Conservation (phyloP, 1,139 yeast species). For the Magnusiomyces fungicola region DNA sequence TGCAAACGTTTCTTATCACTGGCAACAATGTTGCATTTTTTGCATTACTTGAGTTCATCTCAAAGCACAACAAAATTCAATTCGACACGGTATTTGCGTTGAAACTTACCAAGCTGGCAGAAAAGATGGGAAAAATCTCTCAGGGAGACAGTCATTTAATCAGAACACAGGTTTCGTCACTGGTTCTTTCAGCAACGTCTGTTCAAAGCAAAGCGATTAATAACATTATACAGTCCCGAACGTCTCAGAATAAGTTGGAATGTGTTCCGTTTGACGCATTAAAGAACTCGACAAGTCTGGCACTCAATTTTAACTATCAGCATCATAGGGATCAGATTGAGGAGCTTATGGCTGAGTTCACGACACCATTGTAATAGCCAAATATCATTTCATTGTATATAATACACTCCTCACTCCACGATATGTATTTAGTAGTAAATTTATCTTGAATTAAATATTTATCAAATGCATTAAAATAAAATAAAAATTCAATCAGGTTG, state of each 20-base stretch:
- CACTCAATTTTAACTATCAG: not conserved
- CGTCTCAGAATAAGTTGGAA: too few relatives aligned
- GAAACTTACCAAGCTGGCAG: not conserved
- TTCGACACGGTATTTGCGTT: not conserved
- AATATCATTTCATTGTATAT: too few relatives aligned
- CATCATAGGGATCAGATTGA: not conserved
- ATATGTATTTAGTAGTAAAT: too few relatives aligned
- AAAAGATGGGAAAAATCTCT: conserved; percentile 1
- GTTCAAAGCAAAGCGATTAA: not conserved
- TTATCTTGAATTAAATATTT: too few relatives aligned
- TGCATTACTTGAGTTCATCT: not conserved
- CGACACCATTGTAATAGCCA: not conserved
- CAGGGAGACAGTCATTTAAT: not conserved
- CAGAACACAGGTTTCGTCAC: not conserved
- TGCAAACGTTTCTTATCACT: not conserved
- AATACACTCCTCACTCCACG: too few relatives aligned
- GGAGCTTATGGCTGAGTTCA: not conserved
- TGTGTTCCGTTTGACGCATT: conserved; percentile 1
- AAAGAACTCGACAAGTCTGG: not conserved
- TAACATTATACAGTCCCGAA: not conserved
- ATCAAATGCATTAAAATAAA: too few relatives aligned
- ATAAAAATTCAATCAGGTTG: too few relatives aligned
- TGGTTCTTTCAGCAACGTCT: not conserved
- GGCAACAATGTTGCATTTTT: not conserved
- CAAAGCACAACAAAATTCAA: not conserved